These are phyloP conservation scores for Stylosanthes scabra DNA, from an alignment of 331 rosid species.

Conservation along the genomic window DNA sequence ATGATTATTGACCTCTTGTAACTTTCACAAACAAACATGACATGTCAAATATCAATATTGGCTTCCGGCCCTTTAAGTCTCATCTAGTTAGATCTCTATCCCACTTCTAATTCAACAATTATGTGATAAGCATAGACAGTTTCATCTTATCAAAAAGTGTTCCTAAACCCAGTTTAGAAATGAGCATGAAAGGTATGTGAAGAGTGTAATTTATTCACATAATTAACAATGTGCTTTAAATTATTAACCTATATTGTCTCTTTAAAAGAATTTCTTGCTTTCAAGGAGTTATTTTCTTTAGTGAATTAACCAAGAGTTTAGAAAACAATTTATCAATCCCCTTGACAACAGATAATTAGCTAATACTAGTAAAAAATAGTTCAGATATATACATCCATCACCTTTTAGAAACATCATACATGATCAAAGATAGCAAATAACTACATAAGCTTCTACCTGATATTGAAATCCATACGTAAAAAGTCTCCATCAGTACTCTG, in stretches of 20 bases:
- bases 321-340: constrained; percentile 12
- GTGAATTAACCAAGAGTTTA: constrained; percentile 9
- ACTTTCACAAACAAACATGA: constrained; percentile 33
- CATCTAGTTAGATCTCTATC: constrained; percentile 32
- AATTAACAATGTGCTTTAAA: constrained; percentile 18
- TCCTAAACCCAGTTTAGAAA: constrained; percentile 8
- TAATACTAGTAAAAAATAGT: constrained; percentile 4
- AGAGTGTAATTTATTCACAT: not conserved
- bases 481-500: constrained; percentile 89
- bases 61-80: constrained; percentile 6
- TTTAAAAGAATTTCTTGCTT: constrained; percentile 29
- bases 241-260: constrained; percentile 13
- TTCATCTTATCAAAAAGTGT: constrained; percentile 4
- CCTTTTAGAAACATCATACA: constrained; percentile 21
- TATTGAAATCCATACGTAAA: constrained; percentile 81
- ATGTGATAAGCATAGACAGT: constrained; percentile 19
- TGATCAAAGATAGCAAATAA: constrained; percentile 31
- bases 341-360: constrained; percentile 25
- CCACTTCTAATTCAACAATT: constrained; percentile 28
- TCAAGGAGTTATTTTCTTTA: constrained; percentile 14
- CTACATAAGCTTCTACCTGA: constrained; percentile 66
- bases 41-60: constrained; percentile 22
- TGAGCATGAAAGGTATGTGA: constrained; percentile 21
- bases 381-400: constrained; percentile 3
- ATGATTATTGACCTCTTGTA: constrained; percentile 24